Conservation (phyloP, 805 yeast species). For the Zygosaccharomyces gambellarensis region DNA sequence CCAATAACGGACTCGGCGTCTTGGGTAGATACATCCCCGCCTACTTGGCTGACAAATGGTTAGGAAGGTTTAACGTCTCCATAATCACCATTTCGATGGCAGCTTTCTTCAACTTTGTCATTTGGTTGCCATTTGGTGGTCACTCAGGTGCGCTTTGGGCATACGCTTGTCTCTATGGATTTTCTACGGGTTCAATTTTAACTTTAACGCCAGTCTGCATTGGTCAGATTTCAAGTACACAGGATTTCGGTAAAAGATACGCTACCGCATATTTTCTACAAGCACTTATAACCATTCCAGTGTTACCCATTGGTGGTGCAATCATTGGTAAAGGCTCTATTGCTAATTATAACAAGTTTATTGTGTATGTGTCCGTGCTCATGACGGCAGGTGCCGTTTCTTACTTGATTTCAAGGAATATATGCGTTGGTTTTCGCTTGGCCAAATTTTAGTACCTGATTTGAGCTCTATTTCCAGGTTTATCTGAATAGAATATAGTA, state of each 20-base stretch:
- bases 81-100: conserved; percentile 36
- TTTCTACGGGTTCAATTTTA: conserved; percentile 51
- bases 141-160: conserved; percentile 37
- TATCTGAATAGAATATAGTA: not conserved
- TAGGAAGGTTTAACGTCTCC: conserved; percentile 53
- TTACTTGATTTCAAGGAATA: conserved; percentile 40
- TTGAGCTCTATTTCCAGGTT: too few species aligned
- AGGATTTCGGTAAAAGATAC: conserved; percentile 51
- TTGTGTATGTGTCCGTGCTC: conserved; percentile 41
- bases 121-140: conserved; percentile 44
- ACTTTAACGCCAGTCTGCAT: conserved; percentile 56
- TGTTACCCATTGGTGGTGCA: conserved; percentile 49
- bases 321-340: conserved; percentile 37
- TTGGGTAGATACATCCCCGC: conserved; percentile 46
- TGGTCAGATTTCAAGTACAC: conserved; percentile 53
- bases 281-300: conserved; percentile 45
- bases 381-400: conserved; percentile 37
- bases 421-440: conserved; percentile 40
- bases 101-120: conserved; percentile 33
- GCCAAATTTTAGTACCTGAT: not conserved
- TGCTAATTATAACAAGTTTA: conserved; percentile 40
- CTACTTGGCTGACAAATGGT: conserved; percentile 38
- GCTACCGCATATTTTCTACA: conserved; percentile 56
- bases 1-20: conserved; percentile 44
- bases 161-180: conserved; percentile 49